These are phyloP conservation scores for Solanum hybrid DNA, from an alignment of 305 asterid species.

Conservation along the genomic window DNA sequence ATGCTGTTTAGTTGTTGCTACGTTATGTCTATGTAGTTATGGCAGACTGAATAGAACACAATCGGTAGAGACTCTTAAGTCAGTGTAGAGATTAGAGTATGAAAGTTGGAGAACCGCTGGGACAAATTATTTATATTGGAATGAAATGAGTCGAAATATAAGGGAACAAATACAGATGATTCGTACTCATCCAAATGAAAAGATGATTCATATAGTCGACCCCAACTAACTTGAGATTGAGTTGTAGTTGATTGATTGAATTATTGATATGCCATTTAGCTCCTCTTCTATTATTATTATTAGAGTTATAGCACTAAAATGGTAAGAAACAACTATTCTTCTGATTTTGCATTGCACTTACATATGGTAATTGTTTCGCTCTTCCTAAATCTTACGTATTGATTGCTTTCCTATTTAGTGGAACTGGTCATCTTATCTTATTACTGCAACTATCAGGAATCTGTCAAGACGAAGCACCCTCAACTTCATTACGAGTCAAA, in stretches of 20 bases:
- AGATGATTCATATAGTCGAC: neutral
- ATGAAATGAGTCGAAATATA: neutral
- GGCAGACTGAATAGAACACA: neutral
- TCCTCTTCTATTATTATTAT: neutral
- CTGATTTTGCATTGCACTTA: neutral
- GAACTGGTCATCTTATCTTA: constrained; percentile 2
- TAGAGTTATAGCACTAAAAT: neutral
- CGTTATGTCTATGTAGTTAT: neutral
- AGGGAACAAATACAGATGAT: neutral
- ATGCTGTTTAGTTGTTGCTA: neutral
- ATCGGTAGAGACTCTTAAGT: neutral
- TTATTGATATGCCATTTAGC: neutral
- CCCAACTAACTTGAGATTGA: neutral
- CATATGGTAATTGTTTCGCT: neutral
- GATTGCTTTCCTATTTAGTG: neutral
- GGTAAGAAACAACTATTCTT: neutral
- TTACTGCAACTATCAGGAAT: constrained; percentile 44
- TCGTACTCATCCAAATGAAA: neutral
- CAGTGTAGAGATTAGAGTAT: neutral
- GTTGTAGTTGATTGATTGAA: neutral
- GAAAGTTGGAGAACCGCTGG: neutral
- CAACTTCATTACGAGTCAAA: constrained; percentile 94
- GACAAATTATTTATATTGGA: neutral
- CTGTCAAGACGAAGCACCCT: constrained; percentile 82
- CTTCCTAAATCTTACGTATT: neutral